phyloP scores from a whole-genome alignment of 495 filamentous ascomycete genomes.

The Bacidia gigantensis region DNA sequence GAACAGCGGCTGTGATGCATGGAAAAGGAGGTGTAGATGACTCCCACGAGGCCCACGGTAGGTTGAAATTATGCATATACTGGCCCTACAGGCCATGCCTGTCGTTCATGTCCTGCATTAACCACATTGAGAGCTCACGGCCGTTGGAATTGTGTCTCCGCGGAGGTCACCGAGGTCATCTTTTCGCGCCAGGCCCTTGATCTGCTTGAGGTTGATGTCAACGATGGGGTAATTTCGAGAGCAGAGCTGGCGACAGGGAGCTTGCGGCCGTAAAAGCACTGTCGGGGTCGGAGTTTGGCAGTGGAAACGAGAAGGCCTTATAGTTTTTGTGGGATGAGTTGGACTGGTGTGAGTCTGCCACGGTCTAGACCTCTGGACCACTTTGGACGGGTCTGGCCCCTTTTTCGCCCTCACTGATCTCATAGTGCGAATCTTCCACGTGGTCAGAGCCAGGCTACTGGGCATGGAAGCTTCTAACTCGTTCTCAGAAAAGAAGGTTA shows the following conservation, averaged over 20 bases:
- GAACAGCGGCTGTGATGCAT: neutral
- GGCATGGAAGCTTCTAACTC: neutral
- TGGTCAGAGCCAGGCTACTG: neutral
- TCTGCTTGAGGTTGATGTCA: too few relatives aligned
- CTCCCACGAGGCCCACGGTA: neutral
- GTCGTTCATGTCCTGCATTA: neutral
- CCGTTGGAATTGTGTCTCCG: neutral
- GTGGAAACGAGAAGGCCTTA: neutral
- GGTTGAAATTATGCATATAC: neutral
- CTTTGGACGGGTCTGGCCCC: neutral
- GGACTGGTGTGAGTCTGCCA: neutral
- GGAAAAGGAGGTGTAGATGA: neutral
- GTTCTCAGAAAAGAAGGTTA: slow-evolving; percentile 1
- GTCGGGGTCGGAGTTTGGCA: neutral
- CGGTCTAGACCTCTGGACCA: neutral
- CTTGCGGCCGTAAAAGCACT: neutral
- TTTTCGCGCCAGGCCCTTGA: too few relatives aligned
- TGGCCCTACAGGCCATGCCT: neutral
- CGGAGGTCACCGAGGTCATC: neutral
- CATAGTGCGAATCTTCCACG: neutral
- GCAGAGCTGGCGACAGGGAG: neutral
- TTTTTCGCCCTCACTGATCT: too few relatives aligned
- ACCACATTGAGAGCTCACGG: neutral
- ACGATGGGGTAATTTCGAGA: too few relatives aligned
- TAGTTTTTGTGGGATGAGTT: neutral